These are phyloP conservation scores for Aspergillus pseudoglaucus DNA, from an alignment of 2,329 filamentous ascomycete species.

Conservation along the genomic window DNA sequence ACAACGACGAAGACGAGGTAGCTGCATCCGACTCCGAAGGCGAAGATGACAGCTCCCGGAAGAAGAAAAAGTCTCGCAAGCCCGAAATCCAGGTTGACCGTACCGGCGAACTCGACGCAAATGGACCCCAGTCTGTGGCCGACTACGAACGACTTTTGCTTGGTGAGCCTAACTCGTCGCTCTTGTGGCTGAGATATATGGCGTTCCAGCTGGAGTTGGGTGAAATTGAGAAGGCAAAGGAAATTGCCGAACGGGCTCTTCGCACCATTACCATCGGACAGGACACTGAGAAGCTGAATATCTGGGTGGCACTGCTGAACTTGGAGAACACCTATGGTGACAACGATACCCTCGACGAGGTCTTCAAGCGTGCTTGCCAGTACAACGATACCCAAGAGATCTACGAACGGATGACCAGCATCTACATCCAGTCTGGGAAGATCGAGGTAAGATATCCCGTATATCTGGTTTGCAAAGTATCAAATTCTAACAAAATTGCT, in stretches of 20 bases:
- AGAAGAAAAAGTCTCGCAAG: conserved; percentile 70
- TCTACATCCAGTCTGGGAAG: conserved; percentile 89
- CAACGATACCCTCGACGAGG: conserved; percentile 72
- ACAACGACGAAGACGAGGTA: conserved; percentile 46
- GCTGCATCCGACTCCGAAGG: conserved; percentile 47
- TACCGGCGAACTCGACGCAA: conserved; percentile 83
- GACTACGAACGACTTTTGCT: conserved; percentile 93
- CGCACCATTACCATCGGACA: conserved; percentile 87
- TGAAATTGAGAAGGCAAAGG: conserved; percentile 79
- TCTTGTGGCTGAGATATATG: conserved; percentile 96
- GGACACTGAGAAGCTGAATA: conserved; percentile 85
- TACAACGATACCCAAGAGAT: conserved; percentile 90
- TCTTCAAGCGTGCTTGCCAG: conserved; percentile 87
- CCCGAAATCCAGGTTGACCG: conserved; percentile 75
- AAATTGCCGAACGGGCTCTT: conserved; percentile 83
- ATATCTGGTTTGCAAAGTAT: neutral
- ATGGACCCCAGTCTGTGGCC: conserved; percentile 80
- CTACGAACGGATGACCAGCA: conserved; percentile 81
- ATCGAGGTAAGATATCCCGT: conserved; percentile 57
- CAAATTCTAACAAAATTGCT: neutral
- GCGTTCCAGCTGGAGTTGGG: conserved; percentile 93
- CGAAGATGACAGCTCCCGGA: conserved; percentile 41
- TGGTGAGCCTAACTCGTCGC: conserved; percentile 85
- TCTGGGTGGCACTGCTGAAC: conserved; percentile 93
- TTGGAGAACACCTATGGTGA: conserved; percentile 85